Conservation (phyloP, 2,329 filamentous ascomycete species). For the Cladorrhinum sp. region DNA sequence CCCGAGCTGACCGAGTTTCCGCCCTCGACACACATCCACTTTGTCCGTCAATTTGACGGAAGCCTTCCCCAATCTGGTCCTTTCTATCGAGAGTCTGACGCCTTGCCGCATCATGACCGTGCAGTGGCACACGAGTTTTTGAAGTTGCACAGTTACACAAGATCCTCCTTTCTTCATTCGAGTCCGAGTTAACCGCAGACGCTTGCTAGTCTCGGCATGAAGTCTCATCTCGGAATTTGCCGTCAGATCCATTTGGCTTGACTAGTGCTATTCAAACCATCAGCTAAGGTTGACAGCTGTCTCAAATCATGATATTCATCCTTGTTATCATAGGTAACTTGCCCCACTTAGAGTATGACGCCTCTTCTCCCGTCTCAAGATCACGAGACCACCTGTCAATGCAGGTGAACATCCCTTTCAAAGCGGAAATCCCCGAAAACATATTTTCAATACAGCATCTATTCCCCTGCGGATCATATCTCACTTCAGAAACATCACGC, state of each 20-base stretch:
- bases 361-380: no score
- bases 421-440: no score
- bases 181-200: not conserved
- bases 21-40: not conserved
- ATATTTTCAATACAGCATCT: no score
- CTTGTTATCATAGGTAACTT: not conserved
- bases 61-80: not conserved
- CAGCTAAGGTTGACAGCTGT: not conserved
- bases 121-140: not conserved
- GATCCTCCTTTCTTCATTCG: not conserved
- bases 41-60: not conserved
- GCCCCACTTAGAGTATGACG: no score
- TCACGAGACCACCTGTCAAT: conserved; percentile 2
- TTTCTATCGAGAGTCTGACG: conserved; percentile 1
- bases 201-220: not conserved
- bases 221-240: not conserved
- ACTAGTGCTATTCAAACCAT: no score
- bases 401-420: not conserved
- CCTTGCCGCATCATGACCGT: not conserved
- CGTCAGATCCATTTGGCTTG: not conserved
- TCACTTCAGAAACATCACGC: no score
- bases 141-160: not conserved
- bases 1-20: not conserved
- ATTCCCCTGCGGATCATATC: no score
- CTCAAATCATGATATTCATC: not conserved